Evolutionary conservation across 2,329 filamentous ascomycete genomes (phyloP).

Genomic region (Torrubiellomyces zombiae): DNA sequence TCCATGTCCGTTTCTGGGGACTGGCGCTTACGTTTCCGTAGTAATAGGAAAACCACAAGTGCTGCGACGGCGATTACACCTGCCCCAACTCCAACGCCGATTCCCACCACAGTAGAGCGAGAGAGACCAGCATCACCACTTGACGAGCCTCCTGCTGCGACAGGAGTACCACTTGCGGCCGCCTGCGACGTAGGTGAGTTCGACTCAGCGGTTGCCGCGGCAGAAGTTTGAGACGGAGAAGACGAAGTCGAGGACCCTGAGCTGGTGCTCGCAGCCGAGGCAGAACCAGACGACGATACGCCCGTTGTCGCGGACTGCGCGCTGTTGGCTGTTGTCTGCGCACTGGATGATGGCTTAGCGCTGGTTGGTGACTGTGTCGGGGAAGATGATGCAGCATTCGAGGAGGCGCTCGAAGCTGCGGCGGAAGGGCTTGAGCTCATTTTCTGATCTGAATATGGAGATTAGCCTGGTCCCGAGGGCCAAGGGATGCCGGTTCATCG

Average conservation of each 20-base stretch:
- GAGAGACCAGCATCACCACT: conserved; percentile 19
- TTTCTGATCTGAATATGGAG: no score
- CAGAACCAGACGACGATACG: conserved; percentile 2
- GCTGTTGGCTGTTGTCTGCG: no score
- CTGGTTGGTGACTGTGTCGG: no score
- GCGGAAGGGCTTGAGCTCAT: no score
- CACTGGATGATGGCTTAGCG: no score
- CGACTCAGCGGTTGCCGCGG: no score
- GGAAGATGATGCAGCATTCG: no score
- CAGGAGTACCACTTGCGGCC: conserved; percentile 4
- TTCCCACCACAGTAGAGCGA: conserved; percentile 28
- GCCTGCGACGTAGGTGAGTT: conserved; percentile 1
- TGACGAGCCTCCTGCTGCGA: conserved; percentile 2
- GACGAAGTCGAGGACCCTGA: conserved; percentile 4
- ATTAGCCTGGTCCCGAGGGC: no score
- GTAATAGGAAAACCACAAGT: conserved; percentile 21
- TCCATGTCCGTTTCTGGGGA: conserved; percentile 16
- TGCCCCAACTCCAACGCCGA: conserved; percentile 28
- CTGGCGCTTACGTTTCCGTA: conserved; percentile 13
- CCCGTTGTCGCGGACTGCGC: no score
- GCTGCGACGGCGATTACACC: conserved; percentile 22
- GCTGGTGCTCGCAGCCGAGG: conserved; percentile 2
- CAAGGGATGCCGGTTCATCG: no score
- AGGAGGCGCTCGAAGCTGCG: no score
- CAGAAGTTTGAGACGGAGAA: conserved; percentile 2